These are phyloP conservation scores for Phoma sp. DNA, from an alignment of 2,329 filamentous ascomycete species.

Conservation along the genomic window DNA sequence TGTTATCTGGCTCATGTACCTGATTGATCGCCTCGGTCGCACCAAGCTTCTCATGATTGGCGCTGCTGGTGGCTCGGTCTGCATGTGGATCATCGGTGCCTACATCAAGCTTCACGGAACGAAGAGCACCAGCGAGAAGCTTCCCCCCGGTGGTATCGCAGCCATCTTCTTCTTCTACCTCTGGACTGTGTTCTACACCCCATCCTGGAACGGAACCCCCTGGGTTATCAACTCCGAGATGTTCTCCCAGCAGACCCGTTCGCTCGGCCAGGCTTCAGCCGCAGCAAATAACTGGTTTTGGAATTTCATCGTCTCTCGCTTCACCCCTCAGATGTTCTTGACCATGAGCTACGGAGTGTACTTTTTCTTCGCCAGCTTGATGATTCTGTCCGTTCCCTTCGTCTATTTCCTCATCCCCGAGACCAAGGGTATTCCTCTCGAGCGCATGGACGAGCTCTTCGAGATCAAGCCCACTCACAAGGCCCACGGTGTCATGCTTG, in stretches of 20 bases:
- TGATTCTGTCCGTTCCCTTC: conserved; percentile 54
- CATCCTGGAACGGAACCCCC: conserved; percentile 73
- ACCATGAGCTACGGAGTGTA: conserved; percentile 55
- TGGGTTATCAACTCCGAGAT: conserved; percentile 80
- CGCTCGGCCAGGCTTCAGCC: conserved; percentile 73
- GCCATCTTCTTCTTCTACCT: conserved; percentile 77
- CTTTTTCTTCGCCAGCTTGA: conserved; percentile 59
- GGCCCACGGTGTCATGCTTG: conserved; percentile 51
- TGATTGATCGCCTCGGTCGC: conserved; percentile 71
- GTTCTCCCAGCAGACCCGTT: conserved; percentile 72
- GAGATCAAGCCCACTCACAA: conserved; percentile 51
- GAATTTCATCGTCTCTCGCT: conserved; percentile 74
- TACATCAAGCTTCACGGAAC: conserved; percentile 64
- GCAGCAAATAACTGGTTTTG: conserved; percentile 74
- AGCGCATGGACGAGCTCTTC: conserved; percentile 57
- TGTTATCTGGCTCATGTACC: conserved; percentile 71
- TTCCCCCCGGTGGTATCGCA: conserved; percentile 61
- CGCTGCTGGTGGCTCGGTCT: conserved; percentile 66
- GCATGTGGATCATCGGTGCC: conserved; percentile 70
- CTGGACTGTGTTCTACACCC: conserved; percentile 76
- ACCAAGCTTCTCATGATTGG: conserved; percentile 71
- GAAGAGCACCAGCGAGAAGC: conserved; percentile 37
- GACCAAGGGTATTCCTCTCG: conserved; percentile 55
- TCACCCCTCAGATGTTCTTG: conserved; percentile 69
- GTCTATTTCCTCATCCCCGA: conserved; percentile 55